Evolutionary conservation across 495 filamentous ascomycete genomes (phyloP), one percentile per base, ranked within the genome.

Genomic region (Wilcoxina mikolae): DNA sequence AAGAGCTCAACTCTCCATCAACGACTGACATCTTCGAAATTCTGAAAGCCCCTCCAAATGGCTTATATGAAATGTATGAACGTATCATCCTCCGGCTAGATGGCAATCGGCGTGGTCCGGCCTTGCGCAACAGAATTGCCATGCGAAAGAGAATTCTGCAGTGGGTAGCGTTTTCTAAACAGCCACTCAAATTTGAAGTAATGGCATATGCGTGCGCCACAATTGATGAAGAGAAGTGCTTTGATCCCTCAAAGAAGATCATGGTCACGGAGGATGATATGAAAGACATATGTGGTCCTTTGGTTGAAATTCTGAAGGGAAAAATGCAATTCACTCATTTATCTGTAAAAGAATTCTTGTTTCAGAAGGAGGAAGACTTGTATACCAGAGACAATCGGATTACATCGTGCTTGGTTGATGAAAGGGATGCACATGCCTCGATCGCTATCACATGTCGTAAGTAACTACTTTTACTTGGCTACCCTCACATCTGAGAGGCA

Each of bases 341-440:
- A 22, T 46, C 3, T 25, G 52, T 47, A 4, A 55, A 54, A 25
- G 52, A 55, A 26, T 55, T 55, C 31, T 27, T 55, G 38, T 18
- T 55, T 15, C 15, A 5, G 31, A 35, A 35, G 15, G 7, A 5
- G 5, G 31, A 5, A 35, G 31, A 35, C 15, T 35, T 35, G 31
- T 35, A 35, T 35, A 35, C 31, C 31, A 5, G 15, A 15, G 31
- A 35, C 31, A 35, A 35, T 15, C 31, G 31, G 31, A 15, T 35
- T 35, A 15, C 31, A 7, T 5, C 7, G 5, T 35, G 15, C 15
- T 35, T 35, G 31, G 31, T 35, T 5, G 15, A 35, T 15, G 5
- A 5, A 5, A 35, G 7, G 7, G 31, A 35, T 7, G 31, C 31
- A 35, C 31, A 35, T 15, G 5, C 15, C 31, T 35, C 31, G 31